Evolutionary conservation across 2,329 filamentous ascomycete genomes (phyloP).

Genomic region (Penicillium thymicola): DNA sequence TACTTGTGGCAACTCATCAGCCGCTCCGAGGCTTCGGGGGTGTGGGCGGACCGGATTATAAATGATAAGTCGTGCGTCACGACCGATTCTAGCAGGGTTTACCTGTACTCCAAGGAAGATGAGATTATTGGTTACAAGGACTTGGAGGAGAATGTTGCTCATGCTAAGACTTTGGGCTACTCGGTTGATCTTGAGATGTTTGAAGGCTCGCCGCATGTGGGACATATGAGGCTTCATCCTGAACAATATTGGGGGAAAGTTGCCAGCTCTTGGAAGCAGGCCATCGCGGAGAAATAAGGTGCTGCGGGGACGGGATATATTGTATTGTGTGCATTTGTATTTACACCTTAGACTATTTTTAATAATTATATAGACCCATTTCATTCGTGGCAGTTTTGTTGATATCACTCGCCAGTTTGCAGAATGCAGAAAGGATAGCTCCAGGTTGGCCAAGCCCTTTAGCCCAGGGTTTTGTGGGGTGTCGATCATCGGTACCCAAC

Average conservation of each 20-base stretch:
- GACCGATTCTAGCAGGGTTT: slow-evolving; percentile 14
- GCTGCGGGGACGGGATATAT: neutral
- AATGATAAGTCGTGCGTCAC: slow-evolving; percentile 12
- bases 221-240: slow-evolving; percentile 57
- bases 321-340: neutral
- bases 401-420: neutral
- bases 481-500: neutral
- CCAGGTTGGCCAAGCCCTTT: neutral
- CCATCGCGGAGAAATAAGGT: slow-evolving; percentile 4
- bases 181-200: slow-evolving; percentile 52
- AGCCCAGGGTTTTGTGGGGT: neutral
- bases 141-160: slow-evolving; percentile 22
- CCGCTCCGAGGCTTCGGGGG: slow-evolving; percentile 16
- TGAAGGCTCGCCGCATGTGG: slow-evolving; percentile 58
- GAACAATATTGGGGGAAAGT: slow-evolving; percentile 54
- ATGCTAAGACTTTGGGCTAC: slow-evolving; percentile 46
- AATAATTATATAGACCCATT: neutral
- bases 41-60: slow-evolving; percentile 20
- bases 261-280: slow-evolving; percentile 16
- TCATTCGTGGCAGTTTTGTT: neutral
- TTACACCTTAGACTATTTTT: neutral
- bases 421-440: neutral
- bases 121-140: slow-evolving; percentile 25
- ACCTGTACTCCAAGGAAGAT: slow-evolving; percentile 26
- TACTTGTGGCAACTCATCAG: slow-evolving; percentile 23